phyloP scores from a whole-genome alignment of 2,329 filamentous ascomycete genomes.

The Colletotrichum filicis region DNA sequence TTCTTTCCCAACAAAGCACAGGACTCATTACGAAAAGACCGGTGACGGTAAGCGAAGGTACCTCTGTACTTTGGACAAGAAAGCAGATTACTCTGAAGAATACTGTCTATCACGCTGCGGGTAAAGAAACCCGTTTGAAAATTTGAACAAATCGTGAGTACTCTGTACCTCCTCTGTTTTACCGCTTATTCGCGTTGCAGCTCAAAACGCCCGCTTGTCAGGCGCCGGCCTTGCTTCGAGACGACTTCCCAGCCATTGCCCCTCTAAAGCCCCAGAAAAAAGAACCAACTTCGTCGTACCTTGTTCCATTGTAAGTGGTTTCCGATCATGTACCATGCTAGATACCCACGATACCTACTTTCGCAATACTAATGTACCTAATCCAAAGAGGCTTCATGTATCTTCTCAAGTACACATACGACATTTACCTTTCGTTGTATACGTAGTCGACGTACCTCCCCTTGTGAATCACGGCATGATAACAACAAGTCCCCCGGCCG shows the following conservation, averaged over 20 bases:
- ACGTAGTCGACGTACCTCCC: background rate
- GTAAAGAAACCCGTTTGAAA: slow-evolving; percentile 10
- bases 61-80: background rate
- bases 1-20: slow-evolving; percentile 5
- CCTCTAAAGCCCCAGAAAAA: background rate
- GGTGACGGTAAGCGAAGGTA: background rate
- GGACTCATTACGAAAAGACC: slow-evolving; percentile 1
- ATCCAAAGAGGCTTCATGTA: background rate
- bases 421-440: background rate
- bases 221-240: slow-evolving; percentile 18
- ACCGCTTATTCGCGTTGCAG: slow-evolving; percentile 33
- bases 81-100: background rate
- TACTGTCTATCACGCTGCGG: background rate
- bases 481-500: slow-evolving; percentile 4
- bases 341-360: background rate
- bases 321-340: background rate
- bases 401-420: background rate
- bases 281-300: background rate
- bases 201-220: slow-evolving; percentile 31
- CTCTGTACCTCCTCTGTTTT: slow-evolving; percentile 12
- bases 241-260: background rate
- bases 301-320: background rate
- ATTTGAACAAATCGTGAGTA: slow-evolving; percentile 15
- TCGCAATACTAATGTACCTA: background rate
- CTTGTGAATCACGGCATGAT: slow-evolving; percentile 6